Base-by-base conservation (phyloP, 352 stramenopile species). In the Saprolegnia diclina region DNA sequence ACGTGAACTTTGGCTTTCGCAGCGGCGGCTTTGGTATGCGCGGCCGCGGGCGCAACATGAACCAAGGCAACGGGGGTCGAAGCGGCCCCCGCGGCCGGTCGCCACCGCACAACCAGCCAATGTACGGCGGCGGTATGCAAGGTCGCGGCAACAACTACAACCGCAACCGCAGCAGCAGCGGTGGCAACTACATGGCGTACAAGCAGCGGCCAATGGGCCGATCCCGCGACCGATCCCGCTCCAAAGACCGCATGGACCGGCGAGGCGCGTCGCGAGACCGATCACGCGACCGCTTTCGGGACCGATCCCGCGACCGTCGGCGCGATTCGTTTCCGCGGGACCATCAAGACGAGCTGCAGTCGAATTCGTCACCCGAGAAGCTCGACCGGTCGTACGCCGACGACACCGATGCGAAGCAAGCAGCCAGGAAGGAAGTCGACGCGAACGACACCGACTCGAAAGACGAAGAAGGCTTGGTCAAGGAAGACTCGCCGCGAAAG, bases 221-320 rank as follows among this genome's bases (percentile, higher is more conserved):
- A 56, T 32, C 10, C 50, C 57, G 21, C 57, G 57, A 56, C 53
- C 57, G 63, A 29, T 69, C 63, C 0, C 42, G 63, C 1, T 69
- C 63, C 5, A 57, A 40, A 18, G 63, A 67, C 10, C 24, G 52
- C 2, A 45, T 16, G 13, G 44, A 69, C 13, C 63, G 63, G 38
- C 44, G 63, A 53, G 63, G 54, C 14, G 32, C 56, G 37, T 48
- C 45, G 40, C 48, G 63, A 7, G 46, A 69, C 42, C 48, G 63
- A 14, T 69, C 63, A 21, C 29, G 63, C 11, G 63, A 69, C 13
- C 45, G 63, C 6, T 69, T 38, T 22, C 24, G 53, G 24, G 52
- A 69, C 14, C 45, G 63, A 19, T 69, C 63, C 11, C 24, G 63
- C 19, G 45, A 59, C 21, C 44, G 63, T 6, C 48, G 45, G 24